Conservation (phyloP, 805 yeast species). For the Candida parachauliodes region DNA sequence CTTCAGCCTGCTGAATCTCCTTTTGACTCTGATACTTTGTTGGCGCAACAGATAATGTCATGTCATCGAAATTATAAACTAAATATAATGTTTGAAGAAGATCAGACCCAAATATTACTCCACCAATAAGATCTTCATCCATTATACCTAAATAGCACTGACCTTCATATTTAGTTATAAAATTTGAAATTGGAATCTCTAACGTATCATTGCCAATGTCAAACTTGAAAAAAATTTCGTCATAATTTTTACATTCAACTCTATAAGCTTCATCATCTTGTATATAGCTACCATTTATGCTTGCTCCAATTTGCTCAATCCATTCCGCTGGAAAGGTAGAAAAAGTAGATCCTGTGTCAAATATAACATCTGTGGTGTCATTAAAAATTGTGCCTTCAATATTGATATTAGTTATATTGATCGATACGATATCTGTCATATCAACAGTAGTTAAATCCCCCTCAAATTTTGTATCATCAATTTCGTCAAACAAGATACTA, state of each 20-base stretch:
- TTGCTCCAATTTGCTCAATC: slow-evolving; percentile 28
- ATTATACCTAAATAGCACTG: slow-evolving; percentile 4
- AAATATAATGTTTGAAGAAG: slow-evolving; percentile 24
- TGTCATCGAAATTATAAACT: slow-evolving; percentile 24
- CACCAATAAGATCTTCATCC: slow-evolving; percentile 5
- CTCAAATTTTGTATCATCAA: slow-evolving; percentile 23
- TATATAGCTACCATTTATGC: slow-evolving; percentile 41
- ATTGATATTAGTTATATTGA: background rate
- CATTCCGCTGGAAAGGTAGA: slow-evolving; percentile 40
- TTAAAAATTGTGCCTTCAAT: background rate
- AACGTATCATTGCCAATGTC: slow-evolving; percentile 1
- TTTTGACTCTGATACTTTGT: slow-evolving; percentile 11
- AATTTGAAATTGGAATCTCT: slow-evolving; percentile 1
- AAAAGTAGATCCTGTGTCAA: slow-evolving; percentile 35
- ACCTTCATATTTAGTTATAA: slow-evolving; percentile 1
- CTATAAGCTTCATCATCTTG: slow-evolving; percentile 40
- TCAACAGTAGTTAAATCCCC: slow-evolving; percentile 22
- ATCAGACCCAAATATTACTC: slow-evolving; percentile 22
- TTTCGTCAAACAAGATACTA: slow-evolving; percentile 25
- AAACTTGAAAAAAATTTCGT: background rate
- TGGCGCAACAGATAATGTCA: slow-evolving; percentile 23
- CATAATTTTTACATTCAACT: slow-evolving; percentile 35
- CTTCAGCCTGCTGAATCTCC: slow-evolving; percentile 2
- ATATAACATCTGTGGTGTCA: slow-evolving; percentile 13
- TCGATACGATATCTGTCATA: background rate